phyloP scores from a whole-genome alignment of 2,329 filamentous ascomycete genomes.

The Penicillium glabrum region DNA sequence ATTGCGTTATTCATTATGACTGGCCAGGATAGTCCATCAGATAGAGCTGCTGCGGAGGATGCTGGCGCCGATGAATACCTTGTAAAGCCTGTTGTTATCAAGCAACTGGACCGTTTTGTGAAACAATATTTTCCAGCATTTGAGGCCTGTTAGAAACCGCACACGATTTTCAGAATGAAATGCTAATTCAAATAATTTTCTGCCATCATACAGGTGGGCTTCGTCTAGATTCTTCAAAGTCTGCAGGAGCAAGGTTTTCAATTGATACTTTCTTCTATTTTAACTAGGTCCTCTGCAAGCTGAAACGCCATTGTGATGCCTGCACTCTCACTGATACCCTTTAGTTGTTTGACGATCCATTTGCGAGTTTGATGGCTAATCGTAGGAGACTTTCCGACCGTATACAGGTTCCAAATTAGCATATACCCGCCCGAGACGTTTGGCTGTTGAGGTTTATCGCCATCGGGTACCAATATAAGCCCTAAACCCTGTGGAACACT shows the following conservation, averaged over 20 bases:
- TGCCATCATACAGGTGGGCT: neutral
- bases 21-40: slow-evolving; percentile 12
- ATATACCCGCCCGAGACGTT: slow-evolving; percentile 7
- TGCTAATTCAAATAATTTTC: too few relatives aligned
- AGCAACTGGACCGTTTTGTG: slow-evolving; percentile 9
- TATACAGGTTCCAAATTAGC: slow-evolving; percentile 9
- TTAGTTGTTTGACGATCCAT: slow-evolving; percentile 4
- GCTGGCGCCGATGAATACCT: slow-evolving; percentile 12
- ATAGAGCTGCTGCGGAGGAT: slow-evolving; percentile 5
- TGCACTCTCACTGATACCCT: neutral
- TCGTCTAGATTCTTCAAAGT: neutral
- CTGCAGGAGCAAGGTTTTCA: neutral
- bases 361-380: neutral
- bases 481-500: slow-evolving; percentile 22
- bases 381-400: slow-evolving; percentile 8
- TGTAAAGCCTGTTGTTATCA: slow-evolving; percentile 13
- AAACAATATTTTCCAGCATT: slow-evolving; percentile 4
- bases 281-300: neutral
- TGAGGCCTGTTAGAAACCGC: neutral
- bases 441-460: neutral
- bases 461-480: neutral
- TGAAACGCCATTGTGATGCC: slow-evolving; percentile 1
- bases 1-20: slow-evolving; percentile 9
- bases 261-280: neutral
- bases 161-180: neutral